phyloP scores from a whole-genome alignment of 306 rosid genomes.

The Gastrolobium villosum region DNA sequence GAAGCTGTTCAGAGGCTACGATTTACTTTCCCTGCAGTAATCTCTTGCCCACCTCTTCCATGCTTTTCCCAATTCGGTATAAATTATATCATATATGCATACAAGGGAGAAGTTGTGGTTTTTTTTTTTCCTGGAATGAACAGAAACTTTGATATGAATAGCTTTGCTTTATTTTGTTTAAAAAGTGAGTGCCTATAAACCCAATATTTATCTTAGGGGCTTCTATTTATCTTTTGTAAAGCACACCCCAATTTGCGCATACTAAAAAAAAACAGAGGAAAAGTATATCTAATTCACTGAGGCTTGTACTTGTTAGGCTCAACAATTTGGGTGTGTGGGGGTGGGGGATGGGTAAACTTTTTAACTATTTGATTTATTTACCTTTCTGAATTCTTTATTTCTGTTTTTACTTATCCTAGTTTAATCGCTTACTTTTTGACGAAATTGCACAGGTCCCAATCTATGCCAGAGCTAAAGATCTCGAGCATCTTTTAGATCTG shows the following conservation, averaged over 20 bases:
- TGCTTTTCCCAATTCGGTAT: slow-evolving; percentile 12
- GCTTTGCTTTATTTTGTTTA: neutral
- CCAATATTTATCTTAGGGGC: neutral
- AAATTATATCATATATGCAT: neutral
- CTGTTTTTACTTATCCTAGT: slow-evolving; percentile 26
- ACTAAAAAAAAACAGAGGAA: neutral
- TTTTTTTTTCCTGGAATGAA: neutral
- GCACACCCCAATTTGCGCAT: neutral
- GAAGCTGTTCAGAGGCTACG: slow-evolving; percentile 92
- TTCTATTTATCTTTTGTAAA: neutral
- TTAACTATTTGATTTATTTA: neutral
- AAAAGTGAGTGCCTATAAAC: neutral
- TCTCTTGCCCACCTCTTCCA: neutral
- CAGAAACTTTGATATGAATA: neutral
- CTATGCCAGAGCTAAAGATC: slow-evolving; percentile 92
- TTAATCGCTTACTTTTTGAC: slow-evolving; percentile 43
- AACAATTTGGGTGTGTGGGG: neutral
- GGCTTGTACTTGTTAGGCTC: neutral
- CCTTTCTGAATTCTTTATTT: neutral
- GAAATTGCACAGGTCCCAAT: slow-evolving; percentile 81
- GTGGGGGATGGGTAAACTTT: neutral
- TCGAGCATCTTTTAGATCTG: slow-evolving; percentile 86
- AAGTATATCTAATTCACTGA: neutral
- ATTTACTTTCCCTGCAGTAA: slow-evolving; percentile 82
- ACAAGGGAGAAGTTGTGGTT: slow-evolving; percentile 29